phyloP scores from a whole-genome alignment of 2,329 filamentous ascomycete species.

The Ceratocystis huliohia region DNA sequence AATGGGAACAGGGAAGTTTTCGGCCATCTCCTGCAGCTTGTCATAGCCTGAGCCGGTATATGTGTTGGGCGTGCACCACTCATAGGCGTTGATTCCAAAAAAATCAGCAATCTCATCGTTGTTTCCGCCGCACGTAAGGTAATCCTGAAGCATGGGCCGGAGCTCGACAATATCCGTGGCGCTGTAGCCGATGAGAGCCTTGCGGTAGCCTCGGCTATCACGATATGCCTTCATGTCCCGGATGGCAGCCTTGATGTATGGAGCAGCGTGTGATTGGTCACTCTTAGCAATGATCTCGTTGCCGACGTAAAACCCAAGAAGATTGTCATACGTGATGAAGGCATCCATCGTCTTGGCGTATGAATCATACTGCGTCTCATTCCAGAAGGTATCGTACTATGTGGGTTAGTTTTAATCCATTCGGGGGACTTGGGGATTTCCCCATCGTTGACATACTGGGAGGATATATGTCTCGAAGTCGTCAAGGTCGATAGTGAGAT shows the following conservation, averaged over 20 bases:
- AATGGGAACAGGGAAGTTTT: constrained; percentile 66
- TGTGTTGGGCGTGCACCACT: constrained; percentile 53
- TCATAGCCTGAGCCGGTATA: constrained; percentile 57
- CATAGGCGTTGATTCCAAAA: constrained; percentile 75
- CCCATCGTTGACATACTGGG: constrained; percentile 34
- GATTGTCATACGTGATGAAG: constrained; percentile 66
- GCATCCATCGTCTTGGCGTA: constrained; percentile 64
- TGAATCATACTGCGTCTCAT: constrained; percentile 52
- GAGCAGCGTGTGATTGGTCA: constrained; percentile 51
- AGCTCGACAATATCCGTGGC: constrained; percentile 68
- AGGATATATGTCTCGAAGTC: constrained; percentile 58
- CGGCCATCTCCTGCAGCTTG: constrained; percentile 52
- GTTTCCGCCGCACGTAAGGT: constrained; percentile 66
- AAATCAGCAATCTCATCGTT: constrained; percentile 62
- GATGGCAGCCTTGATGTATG: constrained; percentile 70
- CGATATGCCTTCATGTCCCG: constrained; percentile 76
- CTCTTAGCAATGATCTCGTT: constrained; percentile 68
- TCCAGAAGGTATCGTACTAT: constrained; percentile 56
- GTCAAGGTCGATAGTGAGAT: constrained; percentile 72
- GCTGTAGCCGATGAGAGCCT: constrained; percentile 76
- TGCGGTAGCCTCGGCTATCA: constrained; percentile 59
- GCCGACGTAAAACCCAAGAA: constrained; percentile 73
- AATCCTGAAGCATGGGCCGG: constrained; percentile 51
- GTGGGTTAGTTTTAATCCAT: constrained; percentile 7
- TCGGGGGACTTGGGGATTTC: neutral